These are phyloP conservation scores for Coemansia sp. DNA, from an alignment of 192 early-diverging fungal species.

Conservation along the genomic window DNA sequence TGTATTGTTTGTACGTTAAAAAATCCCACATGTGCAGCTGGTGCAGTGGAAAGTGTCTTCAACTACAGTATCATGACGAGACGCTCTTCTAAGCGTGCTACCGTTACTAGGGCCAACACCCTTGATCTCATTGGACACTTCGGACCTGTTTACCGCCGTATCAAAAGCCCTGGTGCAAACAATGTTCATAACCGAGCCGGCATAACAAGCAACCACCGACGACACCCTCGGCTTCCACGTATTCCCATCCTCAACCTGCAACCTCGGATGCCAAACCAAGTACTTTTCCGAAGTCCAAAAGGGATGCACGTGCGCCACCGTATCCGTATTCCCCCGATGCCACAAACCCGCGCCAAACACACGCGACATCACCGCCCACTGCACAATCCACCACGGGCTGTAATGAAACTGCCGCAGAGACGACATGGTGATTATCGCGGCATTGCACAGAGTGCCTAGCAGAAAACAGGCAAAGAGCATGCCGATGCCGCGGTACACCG, in stretches of 20 bases:
- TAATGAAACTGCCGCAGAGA: constrained; percentile 8
- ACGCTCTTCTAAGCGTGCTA: background rate
- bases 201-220: background rate
- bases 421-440: constrained; percentile 3
- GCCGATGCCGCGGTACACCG: constrained; percentile 28
- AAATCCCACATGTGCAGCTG: constrained; percentile 8
- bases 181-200: background rate
- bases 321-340: constrained; percentile 18
- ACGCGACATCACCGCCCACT: constrained; percentile 30
- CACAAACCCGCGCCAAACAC: constrained; percentile 18
- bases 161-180: background rate
- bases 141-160: background rate
- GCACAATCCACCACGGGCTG: constrained; percentile 12
- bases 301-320: constrained; percentile 1
- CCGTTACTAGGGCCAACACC: background rate
- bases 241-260: background rate
- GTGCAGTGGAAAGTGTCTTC: constrained; percentile 5
- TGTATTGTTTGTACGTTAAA: too few species aligned
- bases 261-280: background rate
- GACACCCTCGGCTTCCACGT: background rate
- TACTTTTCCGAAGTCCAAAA: constrained; percentile 23
- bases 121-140: background rate
- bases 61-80: constrained; percentile 16
- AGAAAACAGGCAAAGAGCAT: constrained; percentile 14
- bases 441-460: constrained; percentile 7